Evolutionary conservation across 129 eudicot genomes (phyloP).

Genomic region (Sambucus nigra): DNA sequence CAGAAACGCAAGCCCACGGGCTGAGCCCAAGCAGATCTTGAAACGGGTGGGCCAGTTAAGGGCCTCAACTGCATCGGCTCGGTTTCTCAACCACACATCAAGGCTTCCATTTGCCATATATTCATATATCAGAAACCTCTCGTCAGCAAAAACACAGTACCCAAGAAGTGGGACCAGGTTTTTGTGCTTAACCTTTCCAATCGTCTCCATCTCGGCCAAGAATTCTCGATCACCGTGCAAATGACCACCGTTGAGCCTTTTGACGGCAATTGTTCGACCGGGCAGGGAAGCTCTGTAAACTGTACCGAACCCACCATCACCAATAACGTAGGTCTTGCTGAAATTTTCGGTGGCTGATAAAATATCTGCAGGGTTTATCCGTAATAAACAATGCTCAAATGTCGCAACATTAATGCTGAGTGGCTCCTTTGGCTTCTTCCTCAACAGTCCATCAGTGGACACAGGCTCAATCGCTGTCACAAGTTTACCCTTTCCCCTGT

Average conservation of each 20-base stretch:
- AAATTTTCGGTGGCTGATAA: slow-evolving; percentile 86
- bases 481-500: slow-evolving; percentile 34
- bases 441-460: slow-evolving; percentile 44
- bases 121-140: slow-evolving; percentile 77
- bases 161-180: slow-evolving; percentile 69
- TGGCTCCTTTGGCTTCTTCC: slow-evolving; percentile 62
- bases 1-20: slow-evolving; percentile 72
- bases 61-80: slow-evolving; percentile 58
- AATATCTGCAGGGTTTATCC: slow-evolving; percentile 58
- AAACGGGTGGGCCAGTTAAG: slow-evolving; percentile 86
- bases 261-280: slow-evolving; percentile 66
- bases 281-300: slow-evolving; percentile 77
- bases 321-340: slow-evolving; percentile 83
- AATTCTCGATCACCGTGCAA: slow-evolving; percentile 81
- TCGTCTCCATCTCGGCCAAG: slow-evolving; percentile 89
- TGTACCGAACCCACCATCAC: slow-evolving; percentile 92
- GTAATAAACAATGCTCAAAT: slow-evolving; percentile 62
- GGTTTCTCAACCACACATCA: slow-evolving; percentile 69
- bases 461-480: slow-evolving; percentile 20
- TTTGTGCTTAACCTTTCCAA: slow-evolving; percentile 82
- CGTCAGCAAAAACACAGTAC: slow-evolving; percentile 72
- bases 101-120: slow-evolving; percentile 94
- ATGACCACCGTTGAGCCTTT: slow-evolving; percentile 74
- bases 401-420: slow-evolving; percentile 86
- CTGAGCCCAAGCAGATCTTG: slow-evolving; percentile 72